phyloP scores from a whole-genome alignment of 1,284 basidiomycete genomes.

The Bondarzewia mesenterica region DNA sequence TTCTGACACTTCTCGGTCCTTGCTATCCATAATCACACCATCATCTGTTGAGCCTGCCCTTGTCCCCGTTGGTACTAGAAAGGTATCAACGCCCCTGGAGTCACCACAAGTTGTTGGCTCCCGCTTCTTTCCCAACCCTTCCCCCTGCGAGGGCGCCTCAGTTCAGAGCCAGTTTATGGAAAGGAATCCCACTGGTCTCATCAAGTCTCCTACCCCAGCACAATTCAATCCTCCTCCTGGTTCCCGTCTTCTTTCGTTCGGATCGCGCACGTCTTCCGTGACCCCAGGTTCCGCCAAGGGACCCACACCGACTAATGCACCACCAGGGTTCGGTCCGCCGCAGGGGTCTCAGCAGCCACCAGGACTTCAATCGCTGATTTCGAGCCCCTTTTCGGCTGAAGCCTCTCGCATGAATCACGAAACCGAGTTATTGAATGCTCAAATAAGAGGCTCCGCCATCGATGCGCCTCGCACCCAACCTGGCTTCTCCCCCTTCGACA shows the following conservation, averaged over 20 bases:
- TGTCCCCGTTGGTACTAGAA: slow-evolving; percentile 7
- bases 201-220: slow-evolving; percentile 19
- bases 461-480: slow-evolving; percentile 6
- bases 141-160: slow-evolving; percentile 18
- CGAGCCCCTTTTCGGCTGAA: slow-evolving; percentile 3
- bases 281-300: slow-evolving; percentile 5
- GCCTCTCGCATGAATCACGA: slow-evolving; percentile 7
- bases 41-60: neutral
- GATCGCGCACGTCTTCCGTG: slow-evolving; percentile 33
- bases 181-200: slow-evolving; percentile 11
- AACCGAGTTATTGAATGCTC: slow-evolving; percentile 2
- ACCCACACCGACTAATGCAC: slow-evolving; percentile 2
- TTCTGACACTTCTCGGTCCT: neutral
- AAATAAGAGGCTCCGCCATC: neutral
- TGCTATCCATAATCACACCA: neutral
- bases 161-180: slow-evolving; percentile 11
- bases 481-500: slow-evolving; percentile 10
- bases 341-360: neutral
- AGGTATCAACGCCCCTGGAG: slow-evolving; percentile 19
- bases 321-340: neutral
- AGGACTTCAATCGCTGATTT: slow-evolving; percentile 1
- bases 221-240: slow-evolving; percentile 59
- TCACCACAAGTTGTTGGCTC: slow-evolving; percentile 25
- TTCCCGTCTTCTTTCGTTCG: slow-evolving; percentile 64
- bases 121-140: slow-evolving; percentile 26